Percentiles rank a stretch among this genome's conserved stretches.
Evolutionary conservation across 1,284 basidiomycete genomes (phyloP).

Genomic region (Ustilago loliicola): DNA sequence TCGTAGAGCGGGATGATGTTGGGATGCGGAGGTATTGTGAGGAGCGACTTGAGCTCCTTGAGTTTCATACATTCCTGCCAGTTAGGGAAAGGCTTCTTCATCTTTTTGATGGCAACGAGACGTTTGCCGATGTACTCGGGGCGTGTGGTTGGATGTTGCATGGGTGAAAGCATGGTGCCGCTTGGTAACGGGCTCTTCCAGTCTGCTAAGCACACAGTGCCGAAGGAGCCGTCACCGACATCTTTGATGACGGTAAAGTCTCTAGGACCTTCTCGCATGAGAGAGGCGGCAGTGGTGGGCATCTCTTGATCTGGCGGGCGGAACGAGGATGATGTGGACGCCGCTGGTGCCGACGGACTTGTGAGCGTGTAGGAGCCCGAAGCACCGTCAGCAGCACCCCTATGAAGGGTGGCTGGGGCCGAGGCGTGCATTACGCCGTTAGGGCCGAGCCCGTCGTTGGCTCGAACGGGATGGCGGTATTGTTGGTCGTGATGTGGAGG

Average conservation of each 20-base stretch:
- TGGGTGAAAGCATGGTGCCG: conserved; percentile 68
- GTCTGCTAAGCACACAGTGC: conserved; percentile 98
- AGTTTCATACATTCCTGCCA: conserved; percentile 96
- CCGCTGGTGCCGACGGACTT: background rate
- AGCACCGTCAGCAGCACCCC: conserved; percentile 17
- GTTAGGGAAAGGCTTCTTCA: conserved; percentile 97
- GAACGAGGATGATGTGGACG: conserved; percentile 11
- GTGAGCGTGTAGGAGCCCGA: conserved; percentile 11
- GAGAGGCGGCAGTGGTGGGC: conserved; percentile 62
- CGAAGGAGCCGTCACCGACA: conserved; percentile 74
- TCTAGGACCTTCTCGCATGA: conserved; percentile 64
- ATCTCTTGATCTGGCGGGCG: conserved; percentile 40
- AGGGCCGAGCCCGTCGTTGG: conserved; percentile 20
- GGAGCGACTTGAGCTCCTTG: conserved; percentile 97
- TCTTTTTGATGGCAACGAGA: conserved; percentile 96
- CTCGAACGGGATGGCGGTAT: conserved; percentile 21
- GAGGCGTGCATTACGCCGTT: conserved; percentile 19
- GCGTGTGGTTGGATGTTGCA: conserved; percentile 76
- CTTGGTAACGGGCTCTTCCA: conserved; percentile 88
- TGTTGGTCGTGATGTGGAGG: conserved; percentile 26
- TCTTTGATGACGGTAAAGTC: conserved; percentile 68
- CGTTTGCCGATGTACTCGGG: conserved; percentile 95
- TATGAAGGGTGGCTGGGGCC: conserved; percentile 8
- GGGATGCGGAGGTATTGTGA: conserved; percentile 91
- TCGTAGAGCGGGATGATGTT: conserved; percentile 99